Evolutionary conservation across 768 basidiomycete genomes (phyloP), one percentile per base, ranked within the genome.

Genomic region (Auriscalpium orientale): DNA sequence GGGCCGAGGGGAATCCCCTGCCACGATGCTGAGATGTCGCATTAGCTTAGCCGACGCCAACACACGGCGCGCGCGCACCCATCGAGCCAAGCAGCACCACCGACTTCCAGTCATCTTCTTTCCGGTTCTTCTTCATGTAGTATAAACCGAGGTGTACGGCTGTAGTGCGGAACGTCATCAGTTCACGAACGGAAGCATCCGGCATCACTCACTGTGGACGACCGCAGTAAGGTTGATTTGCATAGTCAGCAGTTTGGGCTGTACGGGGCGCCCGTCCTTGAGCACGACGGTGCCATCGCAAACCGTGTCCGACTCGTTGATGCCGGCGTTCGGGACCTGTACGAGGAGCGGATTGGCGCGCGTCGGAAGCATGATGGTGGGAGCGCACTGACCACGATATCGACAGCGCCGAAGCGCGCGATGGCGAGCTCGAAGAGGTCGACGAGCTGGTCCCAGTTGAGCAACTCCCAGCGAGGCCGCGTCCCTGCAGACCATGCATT

Each of bases 51-150:
- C 15, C 8, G 28, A 22, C 35, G 36, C 12, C 20, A 20, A 3
- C 1, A 16, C 11, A 12, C 3, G 28, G 13, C 21, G 16, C 11
- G 62, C 33, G 22, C 68, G 12, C 53, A 79, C 80, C 79, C 67
- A 84, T 75, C 20, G 81, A 83, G 12, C 81, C 81, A 38, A 81
- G 71, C 15, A 83, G 64, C 28, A 82, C 69, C 45, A 83, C 58
- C 5, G 79, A 66, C 59, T 82, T 83, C 37, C 77, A 71, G n/a
- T 72, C 69, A 49, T 65, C 70, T 22, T 65, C 54, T 18, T 65
- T 49, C n/a, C 59, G 68, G 13, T 73, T 64, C 28, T 71, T 70
- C 34, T 66, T 67, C 28, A 84, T 69, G 62, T 83, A 82, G 61
- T 81, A 76, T 36, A 77, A 64, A 8, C 76, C 78, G n/a, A 84